Base-by-base conservation (phyloP, 2,329 filamentous ascomycete species). In the Thyridium curvatum region DNA sequence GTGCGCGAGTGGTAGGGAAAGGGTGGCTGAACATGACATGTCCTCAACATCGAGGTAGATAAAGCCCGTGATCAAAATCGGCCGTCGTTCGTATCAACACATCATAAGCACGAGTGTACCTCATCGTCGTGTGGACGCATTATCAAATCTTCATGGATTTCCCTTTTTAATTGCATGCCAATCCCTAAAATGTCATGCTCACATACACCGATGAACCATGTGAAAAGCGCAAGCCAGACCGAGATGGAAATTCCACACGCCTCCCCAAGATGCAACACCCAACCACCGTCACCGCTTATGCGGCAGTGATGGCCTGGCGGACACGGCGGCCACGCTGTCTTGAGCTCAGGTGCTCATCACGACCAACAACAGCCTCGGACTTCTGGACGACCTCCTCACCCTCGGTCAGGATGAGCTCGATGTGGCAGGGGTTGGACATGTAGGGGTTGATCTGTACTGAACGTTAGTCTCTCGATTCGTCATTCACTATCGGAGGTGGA, bases 371-470 rank as follows among this genome's bases (percentile, higher is more conserved):
- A 48, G 79, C 67, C 56, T 82, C 77, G 48, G 82, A 82, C 84
- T 98, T 98, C 75, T 90, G 80, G 59, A 98, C 88, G 58, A 85
- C 81, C 81, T 98, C 94, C 65, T 94, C 86, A 61, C 79, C 89
- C 82, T 98, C 94, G 65, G 91, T 95, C 59, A 98, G 82, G 82
- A 98, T 98, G 62, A 98, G 78, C 79, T 98, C 94, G 71, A 98
- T 95, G 84, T 98, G 93, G 86, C 91, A 98, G 58, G 93, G 93
- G 84, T 94, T 94, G 58, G 90, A 96, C 94, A 98, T 97, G 83
- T 97, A 98, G 51, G 93, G 93, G 84, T 98, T 98, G 79, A 98
- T 98, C 90, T 96, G 46, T 32, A 39, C 32, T 18, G 12, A n/a
- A 34, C 39, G 46, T 65, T 53, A 66, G 54, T 37, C 39, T 32